These are phyloP conservation scores for Eimeria acervulina DNA, from an alignment of 169 alveolate species.

Conservation along the genomic window DNA sequence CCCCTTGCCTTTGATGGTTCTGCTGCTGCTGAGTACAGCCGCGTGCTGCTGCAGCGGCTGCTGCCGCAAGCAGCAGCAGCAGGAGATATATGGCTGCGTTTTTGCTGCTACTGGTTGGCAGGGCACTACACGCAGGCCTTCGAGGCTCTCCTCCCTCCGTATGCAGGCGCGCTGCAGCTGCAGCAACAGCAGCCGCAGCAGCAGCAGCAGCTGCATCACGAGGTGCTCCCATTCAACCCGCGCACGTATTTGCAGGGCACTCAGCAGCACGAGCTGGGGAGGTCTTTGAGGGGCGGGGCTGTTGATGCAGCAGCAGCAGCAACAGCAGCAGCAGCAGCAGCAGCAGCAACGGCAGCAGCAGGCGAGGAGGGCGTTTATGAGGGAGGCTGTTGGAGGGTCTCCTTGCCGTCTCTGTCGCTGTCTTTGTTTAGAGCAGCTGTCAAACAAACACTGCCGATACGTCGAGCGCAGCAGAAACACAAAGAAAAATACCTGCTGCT, in stretches of 20 bases:
- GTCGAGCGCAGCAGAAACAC: slow-evolving; percentile 43
- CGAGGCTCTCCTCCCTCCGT: slow-evolving; percentile 73
- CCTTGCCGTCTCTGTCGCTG: slow-evolving; percentile 64
- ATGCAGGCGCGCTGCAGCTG: slow-evolving; percentile 8
- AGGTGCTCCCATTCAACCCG: slow-evolving; percentile 17
- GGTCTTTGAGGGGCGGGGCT: background rate
- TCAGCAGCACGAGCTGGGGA: slow-evolving; percentile 59
- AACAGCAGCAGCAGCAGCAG: too few relatives aligned
- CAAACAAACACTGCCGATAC: slow-evolving; percentile 37
- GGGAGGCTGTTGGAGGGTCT: slow-evolving; percentile 60
- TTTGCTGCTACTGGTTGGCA: slow-evolving; percentile 68
- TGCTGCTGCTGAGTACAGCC: slow-evolving; percentile 66
- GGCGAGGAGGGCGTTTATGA: slow-evolving; percentile 45
- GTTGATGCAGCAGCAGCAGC: slow-evolving; percentile 5
- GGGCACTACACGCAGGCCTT: slow-evolving; percentile 73
- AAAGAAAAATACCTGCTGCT: slow-evolving; percentile 32
- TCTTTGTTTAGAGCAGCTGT: background rate
- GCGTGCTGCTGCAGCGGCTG: slow-evolving; percentile 75
- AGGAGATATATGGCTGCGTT: slow-evolving; percentile 78
- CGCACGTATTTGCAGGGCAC: slow-evolving; percentile 30
- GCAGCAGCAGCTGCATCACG: slow-evolving; percentile 37
- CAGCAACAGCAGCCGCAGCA: too few relatives aligned
- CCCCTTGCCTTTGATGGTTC: background rate
- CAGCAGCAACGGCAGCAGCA: background rate
- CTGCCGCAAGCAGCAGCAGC: slow-evolving; percentile 69